Evolutionary conservation across 169 alveolate genomes (phyloP).

Genomic region (Plasmodium inui): DNA sequence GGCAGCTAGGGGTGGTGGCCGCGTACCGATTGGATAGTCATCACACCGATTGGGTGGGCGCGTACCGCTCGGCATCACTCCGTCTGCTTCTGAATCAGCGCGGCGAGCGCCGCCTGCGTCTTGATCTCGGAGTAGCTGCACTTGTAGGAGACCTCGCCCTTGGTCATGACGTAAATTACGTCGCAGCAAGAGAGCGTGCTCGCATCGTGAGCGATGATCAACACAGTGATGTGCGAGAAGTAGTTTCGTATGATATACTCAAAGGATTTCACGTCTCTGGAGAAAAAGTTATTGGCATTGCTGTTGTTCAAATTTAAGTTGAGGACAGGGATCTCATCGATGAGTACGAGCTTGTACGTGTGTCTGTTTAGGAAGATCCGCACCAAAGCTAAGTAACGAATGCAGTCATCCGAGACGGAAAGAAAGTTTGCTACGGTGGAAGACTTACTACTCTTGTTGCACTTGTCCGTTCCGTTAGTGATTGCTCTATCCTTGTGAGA

Average conservation of each 20-base stretch:
- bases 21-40: too few relatives aligned
- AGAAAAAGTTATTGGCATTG: conserved; percentile 13
- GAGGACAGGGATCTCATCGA: conserved; percentile 87
- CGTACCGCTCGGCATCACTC: not conserved
- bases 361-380: conserved; percentile 81
- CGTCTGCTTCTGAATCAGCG: conserved; percentile 11
- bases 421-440: conserved; percentile 9
- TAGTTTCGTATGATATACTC: conserved; percentile 71
- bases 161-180: conserved; percentile 78
- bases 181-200: conserved; percentile 80
- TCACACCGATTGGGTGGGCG: not conserved
- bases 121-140: conserved; percentile 45
- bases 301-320: conserved; percentile 3
- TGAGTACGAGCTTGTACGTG: conserved; percentile 80
- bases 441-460: not conserved
- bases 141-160: conserved; percentile 75
- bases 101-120: conserved; percentile 49
- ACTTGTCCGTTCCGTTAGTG: not conserved
- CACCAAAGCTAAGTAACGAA: conserved; percentile 84
- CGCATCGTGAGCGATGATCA: conserved; percentile 80
- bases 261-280: conserved; percentile 34
- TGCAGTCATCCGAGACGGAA: conserved; percentile 77
- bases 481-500: not conserved
- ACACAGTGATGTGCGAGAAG: conserved; percentile 77
- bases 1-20: not conserved